Percentiles rank a stretch among this genome's conserved stretches.
Conservation (phyloP, 2,329 filamentous ascomycete genomes). For the Nothophoma quercina region DNA sequence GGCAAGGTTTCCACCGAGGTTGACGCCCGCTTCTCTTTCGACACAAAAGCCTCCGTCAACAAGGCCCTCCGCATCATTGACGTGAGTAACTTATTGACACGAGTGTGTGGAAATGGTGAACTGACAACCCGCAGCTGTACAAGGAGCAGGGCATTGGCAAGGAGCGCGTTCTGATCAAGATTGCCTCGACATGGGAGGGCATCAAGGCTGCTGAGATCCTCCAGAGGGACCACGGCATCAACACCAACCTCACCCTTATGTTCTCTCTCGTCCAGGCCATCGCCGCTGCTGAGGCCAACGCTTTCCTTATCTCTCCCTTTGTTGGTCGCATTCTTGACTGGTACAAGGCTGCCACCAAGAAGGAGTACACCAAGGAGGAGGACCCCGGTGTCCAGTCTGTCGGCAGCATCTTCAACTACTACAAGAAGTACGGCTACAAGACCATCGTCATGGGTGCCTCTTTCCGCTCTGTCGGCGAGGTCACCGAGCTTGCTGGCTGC, state of each 20-base stretch:
- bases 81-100: conserved; percentile 62
- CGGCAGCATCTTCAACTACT: conserved; percentile 98
- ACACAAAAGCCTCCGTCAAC: conserved; percentile 87
- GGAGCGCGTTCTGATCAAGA: conserved; percentile 97
- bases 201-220: conserved; percentile 98
- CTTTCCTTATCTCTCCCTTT: conserved; percentile 98
- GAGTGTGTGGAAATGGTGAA: not conserved
- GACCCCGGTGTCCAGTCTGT: conserved; percentile 97
- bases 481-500: conserved; percentile 96
- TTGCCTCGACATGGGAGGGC: conserved; percentile 98
- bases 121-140: conserved; percentile 75
- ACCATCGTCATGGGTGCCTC: conserved; percentile 99
- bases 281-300: conserved; percentile 90
- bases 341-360: conserved; percentile 97
- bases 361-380: conserved; percentile 87
- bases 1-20: conserved; percentile 99
- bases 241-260: conserved; percentile 99
- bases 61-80: conserved; percentile 98
- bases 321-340: conserved; percentile 99
- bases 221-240: conserved; percentile 93
- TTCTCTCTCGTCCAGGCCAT: conserved; percentile 96
- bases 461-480: conserved; percentile 95
- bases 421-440: conserved; percentile 99
- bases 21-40: conserved; percentile 94
- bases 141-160: conserved; percentile 89